These are phyloP conservation scores for Heritiera littoralis DNA, from an alignment of 345 rosid genomes.

Conservation along the genomic window DNA sequence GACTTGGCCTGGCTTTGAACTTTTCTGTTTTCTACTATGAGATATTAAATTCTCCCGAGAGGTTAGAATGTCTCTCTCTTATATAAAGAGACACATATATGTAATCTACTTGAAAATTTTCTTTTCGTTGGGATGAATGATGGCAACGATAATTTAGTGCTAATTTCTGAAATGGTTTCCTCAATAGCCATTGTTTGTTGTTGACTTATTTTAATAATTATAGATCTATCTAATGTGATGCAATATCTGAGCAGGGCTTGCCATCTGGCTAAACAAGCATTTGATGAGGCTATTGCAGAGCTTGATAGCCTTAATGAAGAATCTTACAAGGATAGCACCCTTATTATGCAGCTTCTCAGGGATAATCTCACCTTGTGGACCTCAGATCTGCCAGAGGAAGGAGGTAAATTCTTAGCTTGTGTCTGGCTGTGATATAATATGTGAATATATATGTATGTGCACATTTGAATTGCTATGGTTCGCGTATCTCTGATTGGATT, in stretches of 20 bases:
- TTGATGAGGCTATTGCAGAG: constrained; percentile 86
- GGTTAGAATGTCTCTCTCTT: constrained; percentile 36
- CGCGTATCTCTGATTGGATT: not conserved
- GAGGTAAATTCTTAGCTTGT: constrained; percentile 45
- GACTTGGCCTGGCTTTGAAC: constrained; percentile 84
- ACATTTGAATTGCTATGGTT: not conserved
- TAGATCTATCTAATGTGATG: constrained; percentile 18
- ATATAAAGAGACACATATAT: not conserved
- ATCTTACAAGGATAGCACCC: constrained; percentile 87
- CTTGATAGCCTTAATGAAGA: constrained; percentile 87
- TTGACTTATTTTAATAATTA: not conserved
- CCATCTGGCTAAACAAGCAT: constrained; percentile 83
- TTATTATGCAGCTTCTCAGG: constrained; percentile 88
- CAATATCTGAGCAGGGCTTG: constrained; percentile 56
- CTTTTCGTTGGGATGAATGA: not conserved
- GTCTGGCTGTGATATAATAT: not conserved
- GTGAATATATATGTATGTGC: not conserved
- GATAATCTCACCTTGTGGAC: constrained; percentile 89
- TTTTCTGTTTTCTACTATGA: constrained; percentile 89
- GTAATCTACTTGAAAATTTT: not conserved
- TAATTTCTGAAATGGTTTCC: not conserved
- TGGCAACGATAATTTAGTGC: not conserved
- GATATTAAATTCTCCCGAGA: constrained; percentile 79
- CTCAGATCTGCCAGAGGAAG: constrained; percentile 79
- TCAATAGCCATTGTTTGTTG: not conserved